Conservation (phyloP, 116 monocot species). For the Posidonia oceanica region DNA sequence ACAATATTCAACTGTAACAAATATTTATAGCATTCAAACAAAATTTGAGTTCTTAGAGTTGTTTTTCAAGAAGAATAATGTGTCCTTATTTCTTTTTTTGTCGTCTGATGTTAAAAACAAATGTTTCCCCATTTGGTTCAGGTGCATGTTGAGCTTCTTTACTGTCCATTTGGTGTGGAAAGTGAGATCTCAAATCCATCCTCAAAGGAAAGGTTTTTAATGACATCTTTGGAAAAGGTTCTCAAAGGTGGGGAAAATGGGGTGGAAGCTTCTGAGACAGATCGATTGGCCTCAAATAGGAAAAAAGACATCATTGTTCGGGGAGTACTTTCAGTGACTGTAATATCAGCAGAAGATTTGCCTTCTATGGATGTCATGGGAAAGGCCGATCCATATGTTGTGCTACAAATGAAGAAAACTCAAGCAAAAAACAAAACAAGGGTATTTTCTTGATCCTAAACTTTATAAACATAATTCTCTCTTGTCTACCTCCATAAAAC, state of each 20-base stretch:
- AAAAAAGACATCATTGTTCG: conserved; percentile 85
- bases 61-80: too few species aligned
- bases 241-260: conserved; percentile 51
- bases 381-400: conserved; percentile 91
- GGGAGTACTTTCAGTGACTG: conserved; percentile 90
- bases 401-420: conserved; percentile 80
- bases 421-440: conserved; percentile 83
- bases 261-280: conserved; percentile 21
- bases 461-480: not conserved
- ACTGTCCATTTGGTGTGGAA: conserved; percentile 65
- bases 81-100: too few species aligned
- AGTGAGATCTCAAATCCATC: conserved; percentile 67
- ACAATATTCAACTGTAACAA: too few species aligned
- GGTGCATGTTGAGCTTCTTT: conserved; percentile 96
- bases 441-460: conserved; percentile 24
- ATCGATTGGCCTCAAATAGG: conserved; percentile 19
- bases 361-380: conserved; percentile 88
- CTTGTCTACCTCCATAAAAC: not conserved
- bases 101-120: too few species aligned
- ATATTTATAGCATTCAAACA: too few species aligned
- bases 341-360: conserved; percentile 87
- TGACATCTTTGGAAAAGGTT: conserved; percentile 87
- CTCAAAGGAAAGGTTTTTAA: conserved; percentile 26
- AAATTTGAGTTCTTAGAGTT: too few species aligned
- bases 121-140: conserved; percentile 9